Conservation (phyloP, 805 yeast species). For the Metschnikowia dekortorum region DNA sequence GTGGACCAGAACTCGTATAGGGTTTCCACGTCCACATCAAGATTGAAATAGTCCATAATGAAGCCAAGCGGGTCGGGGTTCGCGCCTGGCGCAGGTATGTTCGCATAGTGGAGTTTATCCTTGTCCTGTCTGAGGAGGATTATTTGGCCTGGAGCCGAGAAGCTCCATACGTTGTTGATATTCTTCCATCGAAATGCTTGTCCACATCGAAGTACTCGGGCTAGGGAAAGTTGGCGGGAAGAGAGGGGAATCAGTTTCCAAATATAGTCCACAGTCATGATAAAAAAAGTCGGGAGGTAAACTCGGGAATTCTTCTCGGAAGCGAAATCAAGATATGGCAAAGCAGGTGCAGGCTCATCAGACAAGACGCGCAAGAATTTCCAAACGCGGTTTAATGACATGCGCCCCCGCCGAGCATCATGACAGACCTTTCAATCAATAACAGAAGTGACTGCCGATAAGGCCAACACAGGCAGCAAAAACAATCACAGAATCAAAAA, state of each 20-base stretch:
- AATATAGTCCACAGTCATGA: constrained; percentile 14
- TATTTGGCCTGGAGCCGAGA: constrained; percentile 55
- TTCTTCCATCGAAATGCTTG: constrained; percentile 82
- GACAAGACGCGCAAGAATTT: constrained; percentile 1
- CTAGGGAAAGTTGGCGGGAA: constrained; percentile 49
- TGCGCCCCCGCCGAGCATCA: neutral
- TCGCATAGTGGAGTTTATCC: constrained; percentile 48
- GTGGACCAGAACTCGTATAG: constrained; percentile 61
- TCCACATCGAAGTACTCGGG: constrained; percentile 74
- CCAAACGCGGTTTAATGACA: constrained; percentile 7
- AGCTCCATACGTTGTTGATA: constrained; percentile 60
- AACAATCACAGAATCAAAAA: neutral
- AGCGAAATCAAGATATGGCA: neutral
- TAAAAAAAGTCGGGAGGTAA: neutral
- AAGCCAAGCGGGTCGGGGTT: constrained; percentile 35
- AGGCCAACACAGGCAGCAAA: no score
- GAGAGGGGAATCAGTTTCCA: constrained; percentile 15
- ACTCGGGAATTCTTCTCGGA: neutral
- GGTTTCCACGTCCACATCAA: constrained; percentile 48
- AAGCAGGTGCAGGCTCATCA: neutral
- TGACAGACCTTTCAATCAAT: neutral
- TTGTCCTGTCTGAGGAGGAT: constrained; percentile 62
- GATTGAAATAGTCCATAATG: constrained; percentile 65
- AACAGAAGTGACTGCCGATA: no score
- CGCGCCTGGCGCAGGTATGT: constrained; percentile 20